phyloP scores from a whole-genome alignment of 2,329 filamentous ascomycete genomes.

The Diplodia mutila region DNA sequence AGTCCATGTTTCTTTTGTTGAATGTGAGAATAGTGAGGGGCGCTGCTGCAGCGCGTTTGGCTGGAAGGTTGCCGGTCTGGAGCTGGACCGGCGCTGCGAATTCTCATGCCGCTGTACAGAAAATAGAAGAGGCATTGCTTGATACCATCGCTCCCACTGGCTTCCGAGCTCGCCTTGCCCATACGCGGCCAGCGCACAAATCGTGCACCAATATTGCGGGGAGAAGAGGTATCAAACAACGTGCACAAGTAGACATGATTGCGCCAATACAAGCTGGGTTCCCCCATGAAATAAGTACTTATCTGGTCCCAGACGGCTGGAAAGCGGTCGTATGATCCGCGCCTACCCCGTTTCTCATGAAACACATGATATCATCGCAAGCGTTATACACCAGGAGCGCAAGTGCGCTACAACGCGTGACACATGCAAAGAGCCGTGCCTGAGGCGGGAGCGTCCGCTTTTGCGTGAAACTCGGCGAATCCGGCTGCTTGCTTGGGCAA shows the following conservation, averaged over 20 bases:
- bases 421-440: not conserved
- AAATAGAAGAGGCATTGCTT: constrained; percentile 26
- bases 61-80: constrained; percentile 42
- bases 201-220: not conserved
- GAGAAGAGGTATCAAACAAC: not conserved
- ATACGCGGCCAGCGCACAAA: not conserved
- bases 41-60: constrained; percentile 33
- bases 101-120: constrained; percentile 30
- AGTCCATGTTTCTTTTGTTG: constrained; percentile 19
- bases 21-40: constrained; percentile 16
- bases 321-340: constrained; percentile 1
- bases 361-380: constrained; percentile 2
- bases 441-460: not conserved
- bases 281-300: not conserved
- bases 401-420: not conserved
- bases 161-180: not conserved
- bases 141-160: constrained; percentile 9
- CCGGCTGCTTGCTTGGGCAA: constrained; percentile 8
- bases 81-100: constrained; percentile 34
- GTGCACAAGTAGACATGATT: not conserved
- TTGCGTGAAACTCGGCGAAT: constrained; percentile 3
- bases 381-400: too few relatives aligned
- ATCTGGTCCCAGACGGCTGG: not conserved
- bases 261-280: too few relatives aligned
- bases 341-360: not conserved